Base-by-base conservation (phyloP, 2,329 filamentous ascomycete genomes). In the Beauveria rudraprayagi region DNA sequence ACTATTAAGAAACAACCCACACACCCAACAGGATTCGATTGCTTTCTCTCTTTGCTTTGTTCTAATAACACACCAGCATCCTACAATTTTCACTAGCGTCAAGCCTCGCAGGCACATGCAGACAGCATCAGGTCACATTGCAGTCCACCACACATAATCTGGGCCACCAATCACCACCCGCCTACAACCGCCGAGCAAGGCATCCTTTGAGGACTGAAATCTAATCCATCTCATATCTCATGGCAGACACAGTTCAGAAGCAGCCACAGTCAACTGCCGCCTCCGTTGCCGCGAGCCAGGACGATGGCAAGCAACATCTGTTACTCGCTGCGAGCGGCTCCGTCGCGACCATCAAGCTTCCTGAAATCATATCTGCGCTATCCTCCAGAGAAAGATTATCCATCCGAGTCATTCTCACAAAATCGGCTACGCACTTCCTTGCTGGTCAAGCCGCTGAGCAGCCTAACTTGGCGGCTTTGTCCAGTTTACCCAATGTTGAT, bases 331-430 rank as follows among this genome's bases (percentile, higher is more conserved):
- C 75, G 5, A 64, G 64, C 7, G 76, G 78, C 30, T 80, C 89
- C 1, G 91, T 96, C n/a, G 92, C 92, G 16, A 91, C 90, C 7
- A 96, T 96, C 69, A 97, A 97, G 71, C 77, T 91, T 3, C 85
- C 85, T 1, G 77, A 82, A 44, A 90, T 92, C 65, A 78, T 88
- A 62, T 69, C 75, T 19, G 79, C 85, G 1, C 80, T 92, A 4
- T 78, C 75, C 17, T 66, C 70, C 50, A 80, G 67, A 68, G 71
- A 65, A 70, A 81, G 76, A 53, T 78, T 97, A 61, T 91, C 90
- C 10, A 91, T 97, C 71, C 89, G 92, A n/a, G 77, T 97, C 58
- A 77, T 97, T 62, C 80, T 97, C 63, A 96, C 92, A 3, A 74
- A 82, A 37, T 85, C 87, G 1, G 90, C 93, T 0, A 75, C 81